Percentiles rank a stretch among this genome's conserved stretches.
These are phyloP conservation scores for Chionographis japonica DNA, from an alignment of 106 monocot species.

Conservation along the genomic window DNA sequence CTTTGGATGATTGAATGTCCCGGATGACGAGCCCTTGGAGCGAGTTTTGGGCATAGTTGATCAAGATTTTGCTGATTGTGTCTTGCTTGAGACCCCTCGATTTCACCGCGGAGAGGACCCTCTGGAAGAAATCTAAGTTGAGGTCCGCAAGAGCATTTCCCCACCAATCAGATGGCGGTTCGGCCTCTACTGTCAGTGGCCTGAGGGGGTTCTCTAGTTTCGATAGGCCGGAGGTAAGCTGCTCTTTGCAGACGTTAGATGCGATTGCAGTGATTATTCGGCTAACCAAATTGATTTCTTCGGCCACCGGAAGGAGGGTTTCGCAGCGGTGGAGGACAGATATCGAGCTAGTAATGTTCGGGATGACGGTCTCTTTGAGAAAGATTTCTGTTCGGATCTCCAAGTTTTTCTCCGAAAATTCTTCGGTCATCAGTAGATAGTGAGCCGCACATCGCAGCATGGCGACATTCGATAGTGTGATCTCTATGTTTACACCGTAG, in stretches of 20 bases:
- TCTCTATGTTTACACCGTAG: constrained; percentile 59
- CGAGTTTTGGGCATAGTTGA: constrained; percentile 64
- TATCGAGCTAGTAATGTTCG: constrained; percentile 51
- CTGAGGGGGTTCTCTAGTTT: constrained; percentile 52
- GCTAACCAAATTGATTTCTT: constrained; percentile 57
- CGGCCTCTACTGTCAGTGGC: constrained; percentile 11
- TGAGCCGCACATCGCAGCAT: constrained; percentile 67
- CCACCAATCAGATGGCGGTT: constrained; percentile 60
- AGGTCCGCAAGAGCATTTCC: constrained; percentile 45
- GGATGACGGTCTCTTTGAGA: constrained; percentile 53
- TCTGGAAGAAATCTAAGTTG: constrained; percentile 72
- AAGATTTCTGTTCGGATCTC: constrained; percentile 45
- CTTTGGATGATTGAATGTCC: constrained; percentile 22
- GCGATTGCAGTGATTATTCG: constrained; percentile 42
- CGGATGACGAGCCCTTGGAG: constrained; percentile 29
- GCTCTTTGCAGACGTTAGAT: constrained; percentile 73
- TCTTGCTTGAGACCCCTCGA: constrained; percentile 81
- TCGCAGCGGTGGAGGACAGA: constrained; percentile 67
- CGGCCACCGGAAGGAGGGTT: constrained; percentile 53
- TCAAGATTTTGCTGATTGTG: constrained; percentile 50
- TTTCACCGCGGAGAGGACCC: constrained; percentile 57
- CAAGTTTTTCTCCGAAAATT: constrained; percentile 64
- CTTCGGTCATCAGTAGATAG: constrained; percentile 84
- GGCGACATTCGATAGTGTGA: constrained; percentile 63
- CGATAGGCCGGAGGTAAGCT: constrained; percentile 56